A percentile compares a stretch with the other conserved stretches of the same genome.
Conservation (phyloP, 129 eudicot genomes). For the Dittrichia graveolens region DNA sequence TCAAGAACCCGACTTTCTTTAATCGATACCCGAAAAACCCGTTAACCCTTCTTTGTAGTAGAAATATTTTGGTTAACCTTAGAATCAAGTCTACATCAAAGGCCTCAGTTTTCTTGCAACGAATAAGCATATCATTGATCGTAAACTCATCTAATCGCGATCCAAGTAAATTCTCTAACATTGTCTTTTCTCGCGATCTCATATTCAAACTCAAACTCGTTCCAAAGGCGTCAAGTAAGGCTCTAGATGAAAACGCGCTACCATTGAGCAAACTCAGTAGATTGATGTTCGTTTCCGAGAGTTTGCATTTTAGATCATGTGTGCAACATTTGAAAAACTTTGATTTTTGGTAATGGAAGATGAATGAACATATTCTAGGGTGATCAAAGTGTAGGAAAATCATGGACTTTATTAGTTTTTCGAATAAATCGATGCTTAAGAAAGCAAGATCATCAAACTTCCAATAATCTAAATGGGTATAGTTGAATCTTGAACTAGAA, state of each 20-base stretch:
- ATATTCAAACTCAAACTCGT: slow-evolving; percentile 41
- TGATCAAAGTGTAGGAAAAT: slow-evolving; percentile 45
- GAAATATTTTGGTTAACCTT: slow-evolving; percentile 43
- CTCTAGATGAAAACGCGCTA: slow-evolving; percentile 37
- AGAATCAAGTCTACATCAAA: slow-evolving; percentile 55
- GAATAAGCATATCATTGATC: slow-evolving; percentile 58
- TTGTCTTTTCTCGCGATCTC: slow-evolving; percentile 12
- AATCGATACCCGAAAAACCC: slow-evolving; percentile 17
- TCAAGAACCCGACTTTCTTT: slow-evolving; percentile 52
- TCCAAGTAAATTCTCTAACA: slow-evolving; percentile 51
- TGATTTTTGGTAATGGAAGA: slow-evolving; percentile 50
- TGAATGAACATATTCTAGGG: slow-evolving; percentile 43
- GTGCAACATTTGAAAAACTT: slow-evolving; percentile 33
- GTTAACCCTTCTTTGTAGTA: slow-evolving; percentile 19
- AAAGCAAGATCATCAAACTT: slow-evolving; percentile 56
- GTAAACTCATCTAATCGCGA: slow-evolving; percentile 53
- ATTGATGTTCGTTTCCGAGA: slow-evolving; percentile 39
- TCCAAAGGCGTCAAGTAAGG: slow-evolving; percentile 44
- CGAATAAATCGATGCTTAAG: slow-evolving; percentile 38
- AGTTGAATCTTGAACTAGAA: slow-evolving; percentile 35
- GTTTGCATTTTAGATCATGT: slow-evolving; percentile 33
- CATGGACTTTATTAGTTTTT: slow-evolving; percentile 45
- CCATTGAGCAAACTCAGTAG: slow-evolving; percentile 43
- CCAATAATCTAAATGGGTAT: slow-evolving; percentile 31
- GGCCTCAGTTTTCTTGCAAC: slow-evolving; percentile 27